Percentiles rank a stretch among this genome's conserved stretches.
phyloP scores from a whole-genome alignment of 2,329 filamentous ascomycete genomes.

The Thelonectria rubi region DNA sequence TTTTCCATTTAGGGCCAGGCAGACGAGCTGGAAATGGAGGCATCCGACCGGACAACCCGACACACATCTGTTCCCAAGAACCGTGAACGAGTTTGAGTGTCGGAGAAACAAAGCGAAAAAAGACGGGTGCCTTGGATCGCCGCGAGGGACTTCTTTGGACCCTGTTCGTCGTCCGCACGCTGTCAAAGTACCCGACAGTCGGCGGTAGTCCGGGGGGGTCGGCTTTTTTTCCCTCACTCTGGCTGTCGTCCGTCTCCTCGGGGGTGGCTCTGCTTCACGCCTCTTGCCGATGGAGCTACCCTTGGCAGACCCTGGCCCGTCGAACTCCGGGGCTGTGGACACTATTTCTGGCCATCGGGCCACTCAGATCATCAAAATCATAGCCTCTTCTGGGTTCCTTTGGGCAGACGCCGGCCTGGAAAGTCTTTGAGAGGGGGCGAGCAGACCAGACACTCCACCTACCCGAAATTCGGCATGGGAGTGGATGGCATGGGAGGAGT shows the following conservation, averaged over 20 bases:
- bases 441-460: constrained; percentile 15
- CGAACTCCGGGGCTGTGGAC: constrained; percentile 39
- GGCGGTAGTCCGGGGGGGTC: constrained; percentile 15
- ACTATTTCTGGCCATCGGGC: constrained; percentile 40
- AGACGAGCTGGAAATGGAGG: constrained; percentile 1
- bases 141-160: background rate
- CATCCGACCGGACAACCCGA: background rate
- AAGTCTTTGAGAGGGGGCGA: constrained; percentile 29
- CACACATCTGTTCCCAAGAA: background rate
- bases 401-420: constrained; percentile 32
- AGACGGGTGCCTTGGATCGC: background rate
- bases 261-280: constrained; percentile 10
- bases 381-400: constrained; percentile 33
- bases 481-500: constrained; percentile 6
- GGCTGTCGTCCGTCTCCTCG: constrained; percentile 6
- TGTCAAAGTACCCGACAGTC: constrained; percentile 11
- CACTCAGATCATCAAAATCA: constrained; percentile 36
- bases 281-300: constrained; percentile 30
- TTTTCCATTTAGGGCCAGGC: constrained; percentile 1
- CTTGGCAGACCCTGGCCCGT: constrained; percentile 29
- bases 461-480: constrained; percentile 15
- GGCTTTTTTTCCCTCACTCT: constrained; percentile 20
- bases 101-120: constrained; percentile 1
- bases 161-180: constrained; percentile 10
- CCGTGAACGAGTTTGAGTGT: constrained; percentile 8